Evolutionary conservation across 768 basidiomycete species (phyloP).

Genomic region (Termitomyces bulborhizus): DNA sequence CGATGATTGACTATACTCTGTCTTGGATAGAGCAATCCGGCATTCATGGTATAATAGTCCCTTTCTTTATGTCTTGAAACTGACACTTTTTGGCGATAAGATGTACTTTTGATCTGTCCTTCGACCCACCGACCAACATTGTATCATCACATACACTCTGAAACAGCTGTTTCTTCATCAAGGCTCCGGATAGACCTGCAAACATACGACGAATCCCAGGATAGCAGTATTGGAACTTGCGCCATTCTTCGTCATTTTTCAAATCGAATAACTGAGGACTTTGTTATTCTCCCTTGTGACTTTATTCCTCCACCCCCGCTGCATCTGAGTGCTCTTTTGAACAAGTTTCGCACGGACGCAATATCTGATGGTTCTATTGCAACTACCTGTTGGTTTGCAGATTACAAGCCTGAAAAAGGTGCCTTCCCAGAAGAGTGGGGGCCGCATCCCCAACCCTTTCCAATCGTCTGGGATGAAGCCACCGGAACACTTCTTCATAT

Average conservation of each 20-base stretch:
- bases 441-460: constrained; percentile 29
- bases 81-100: constrained; percentile 31
- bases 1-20: constrained; percentile 79
- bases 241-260: constrained; percentile 74
- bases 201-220: constrained; percentile 70
- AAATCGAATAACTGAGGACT: constrained; percentile 72
- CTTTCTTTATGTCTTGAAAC: background rate
- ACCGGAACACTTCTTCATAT: constrained; percentile 66
- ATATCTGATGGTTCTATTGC: constrained; percentile 58
- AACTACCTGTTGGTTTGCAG: constrained; percentile 61
- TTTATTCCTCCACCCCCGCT: constrained; percentile 75
- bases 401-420: constrained; percentile 46
- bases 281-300: constrained; percentile 88
- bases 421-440: constrained; percentile 65
- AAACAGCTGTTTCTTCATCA: constrained; percentile 48
- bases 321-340: constrained; percentile 62
- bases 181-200: constrained; percentile 72
- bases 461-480: constrained; percentile 65
- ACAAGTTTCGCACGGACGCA: constrained; percentile 76
- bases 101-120: constrained; percentile 85
- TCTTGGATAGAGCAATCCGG: constrained; percentile 87
- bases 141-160: constrained; percentile 81
- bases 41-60: constrained; percentile 53
- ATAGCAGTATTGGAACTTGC: constrained; percentile 64
- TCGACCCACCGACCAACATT: constrained; percentile 66